Conservation (phyloP, 2,329 filamentous ascomycete genomes). For the Ophiostoma pallidulum region DNA sequence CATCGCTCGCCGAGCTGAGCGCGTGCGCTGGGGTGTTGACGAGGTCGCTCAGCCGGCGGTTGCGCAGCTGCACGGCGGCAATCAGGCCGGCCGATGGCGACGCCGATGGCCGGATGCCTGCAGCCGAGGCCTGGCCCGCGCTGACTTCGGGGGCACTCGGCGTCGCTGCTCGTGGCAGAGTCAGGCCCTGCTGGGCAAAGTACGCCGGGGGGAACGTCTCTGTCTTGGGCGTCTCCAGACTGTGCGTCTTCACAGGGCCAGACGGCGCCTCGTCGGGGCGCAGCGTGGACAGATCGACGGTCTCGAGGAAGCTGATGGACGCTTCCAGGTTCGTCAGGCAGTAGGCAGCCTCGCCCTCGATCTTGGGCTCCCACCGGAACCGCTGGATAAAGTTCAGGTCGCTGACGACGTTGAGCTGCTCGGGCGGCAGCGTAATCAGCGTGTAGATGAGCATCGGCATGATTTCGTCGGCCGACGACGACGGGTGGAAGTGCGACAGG, state of each 20-base stretch:
- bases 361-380: conserved; percentile 75
- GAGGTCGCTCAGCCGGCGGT: conserved; percentile 72
- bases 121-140: conserved; percentile 19
- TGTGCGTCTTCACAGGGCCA: conserved; percentile 52
- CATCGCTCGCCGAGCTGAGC: conserved; percentile 73
- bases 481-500: conserved; percentile 54
- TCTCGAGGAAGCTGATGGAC: conserved; percentile 87
- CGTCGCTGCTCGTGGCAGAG: conserved; percentile 21
- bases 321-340: conserved; percentile 94
- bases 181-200: conserved; percentile 29
- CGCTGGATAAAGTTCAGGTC: conserved; percentile 91
- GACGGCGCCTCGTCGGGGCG: conserved; percentile 68
- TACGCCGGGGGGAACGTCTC: conserved; percentile 52
- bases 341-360: conserved; percentile 91
- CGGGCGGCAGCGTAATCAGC: conserved; percentile 79
- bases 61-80: conserved; percentile 45
- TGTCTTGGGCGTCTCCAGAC: conserved; percentile 32
- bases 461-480: conserved; percentile 93
- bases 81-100: conserved; percentile 33
- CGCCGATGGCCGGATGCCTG: conserved; percentile 26
- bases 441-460: conserved; percentile 95
- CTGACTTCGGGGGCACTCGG: conserved; percentile 26
- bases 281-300: conserved; percentile 84
- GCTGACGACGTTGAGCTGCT: conserved; percentile 81
- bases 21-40: conserved; percentile 77